Percentiles rank a stretch among this genome's conserved stretches.
phyloP scores from a whole-genome alignment of 176 grass and related monocot genomes.

The Ensete glaucum region DNA sequence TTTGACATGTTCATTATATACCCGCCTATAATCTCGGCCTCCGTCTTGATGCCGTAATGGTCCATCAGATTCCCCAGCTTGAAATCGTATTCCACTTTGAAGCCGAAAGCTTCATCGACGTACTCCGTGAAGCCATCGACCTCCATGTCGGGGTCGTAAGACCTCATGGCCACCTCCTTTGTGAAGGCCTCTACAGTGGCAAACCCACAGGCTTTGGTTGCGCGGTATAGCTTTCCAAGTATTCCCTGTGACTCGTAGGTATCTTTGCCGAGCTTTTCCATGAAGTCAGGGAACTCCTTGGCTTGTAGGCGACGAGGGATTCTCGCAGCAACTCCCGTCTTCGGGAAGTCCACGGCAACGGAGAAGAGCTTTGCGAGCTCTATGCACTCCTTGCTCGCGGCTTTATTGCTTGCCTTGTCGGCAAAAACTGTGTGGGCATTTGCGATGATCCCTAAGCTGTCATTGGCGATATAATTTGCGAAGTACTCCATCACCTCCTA shows the following conservation, averaged over 20 bases:
- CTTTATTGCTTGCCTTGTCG: slow-evolving; percentile 39
- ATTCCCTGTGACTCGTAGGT: slow-evolving; percentile 61
- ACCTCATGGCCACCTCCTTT: slow-evolving; percentile 39
- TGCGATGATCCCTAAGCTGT: slow-evolving; percentile 72
- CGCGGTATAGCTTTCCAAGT: slow-evolving; percentile 69
- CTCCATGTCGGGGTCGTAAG: slow-evolving; percentile 71
- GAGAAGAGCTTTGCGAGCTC: slow-evolving; percentile 65
- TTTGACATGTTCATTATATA: slow-evolving; percentile 76
- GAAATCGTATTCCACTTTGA: slow-evolving; percentile 81
- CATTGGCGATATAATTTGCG: slow-evolving; percentile 78
- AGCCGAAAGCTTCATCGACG: slow-evolving; percentile 35
- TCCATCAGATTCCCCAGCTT: slow-evolving; percentile 85
- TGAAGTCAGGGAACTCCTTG: slow-evolving; percentile 87
- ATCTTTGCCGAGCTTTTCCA: slow-evolving; percentile 65
- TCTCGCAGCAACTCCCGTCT: slow-evolving; percentile 64
- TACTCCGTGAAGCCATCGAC: slow-evolving; percentile 57
- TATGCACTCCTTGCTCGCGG: slow-evolving; percentile 39
- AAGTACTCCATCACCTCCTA: slow-evolving; percentile 85
- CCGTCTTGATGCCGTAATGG: slow-evolving; percentile 85
- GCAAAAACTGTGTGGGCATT: slow-evolving; percentile 77
- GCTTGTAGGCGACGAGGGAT: slow-evolving; percentile 46
- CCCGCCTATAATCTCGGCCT: slow-evolving; percentile 79
- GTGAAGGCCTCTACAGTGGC: slow-evolving; percentile 38
- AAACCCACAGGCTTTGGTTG: slow-evolving; percentile 47
- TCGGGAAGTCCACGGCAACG: slow-evolving; percentile 85